A percentile compares a stretch with the other conserved stretches of the same genome.
Conservation (phyloP, 192 early-diverging fungal species). For the Kappamyces sp. region DNA sequence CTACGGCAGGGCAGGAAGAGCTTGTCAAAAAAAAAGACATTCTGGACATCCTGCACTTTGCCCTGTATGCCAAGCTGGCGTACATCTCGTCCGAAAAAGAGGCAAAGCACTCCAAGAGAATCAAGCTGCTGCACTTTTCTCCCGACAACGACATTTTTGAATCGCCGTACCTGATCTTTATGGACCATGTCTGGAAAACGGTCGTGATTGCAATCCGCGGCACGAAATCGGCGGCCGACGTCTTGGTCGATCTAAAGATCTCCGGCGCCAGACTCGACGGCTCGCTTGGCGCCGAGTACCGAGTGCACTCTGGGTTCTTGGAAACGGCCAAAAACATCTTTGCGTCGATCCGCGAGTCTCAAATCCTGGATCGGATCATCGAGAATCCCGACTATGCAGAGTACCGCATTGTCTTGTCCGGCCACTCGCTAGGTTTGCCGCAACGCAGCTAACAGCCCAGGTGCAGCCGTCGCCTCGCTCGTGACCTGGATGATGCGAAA, state of each 20-base stretch:
- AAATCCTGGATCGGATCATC: constrained; percentile 20
- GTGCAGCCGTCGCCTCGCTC: constrained; percentile 33
- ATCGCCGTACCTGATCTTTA: constrained; percentile 30
- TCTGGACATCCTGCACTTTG: constrained; percentile 14
- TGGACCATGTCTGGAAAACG: constrained; percentile 29
- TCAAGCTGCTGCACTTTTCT: constrained; percentile 1
- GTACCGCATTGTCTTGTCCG: constrained; percentile 31
- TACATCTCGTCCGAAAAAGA: constrained; percentile 8
- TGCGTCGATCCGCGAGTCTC: constrained; percentile 14
- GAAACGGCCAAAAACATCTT: constrained; percentile 31
- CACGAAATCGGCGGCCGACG: constrained; percentile 34
- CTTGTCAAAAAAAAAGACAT: constrained; percentile 4
- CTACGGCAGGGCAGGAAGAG: neutral
- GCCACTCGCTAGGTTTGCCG: constrained; percentile 29
- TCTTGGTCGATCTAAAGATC: constrained; percentile 42
- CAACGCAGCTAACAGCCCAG: constrained; percentile 16
- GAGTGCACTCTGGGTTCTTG: constrained; percentile 29
- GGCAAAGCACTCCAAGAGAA: neutral
- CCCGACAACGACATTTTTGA: constrained; percentile 30
- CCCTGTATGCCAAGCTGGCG: constrained; percentile 13
- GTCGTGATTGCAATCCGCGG: constrained; percentile 43
- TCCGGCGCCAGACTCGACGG: constrained; percentile 19
- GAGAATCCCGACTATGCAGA: constrained; percentile 17
- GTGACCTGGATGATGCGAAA: constrained; percentile 23
- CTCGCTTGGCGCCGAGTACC: constrained; percentile 1